phyloP scores from a whole-genome alignment of 1,284 basidiomycete species.

The Cryptococcus depauperatus region DNA sequence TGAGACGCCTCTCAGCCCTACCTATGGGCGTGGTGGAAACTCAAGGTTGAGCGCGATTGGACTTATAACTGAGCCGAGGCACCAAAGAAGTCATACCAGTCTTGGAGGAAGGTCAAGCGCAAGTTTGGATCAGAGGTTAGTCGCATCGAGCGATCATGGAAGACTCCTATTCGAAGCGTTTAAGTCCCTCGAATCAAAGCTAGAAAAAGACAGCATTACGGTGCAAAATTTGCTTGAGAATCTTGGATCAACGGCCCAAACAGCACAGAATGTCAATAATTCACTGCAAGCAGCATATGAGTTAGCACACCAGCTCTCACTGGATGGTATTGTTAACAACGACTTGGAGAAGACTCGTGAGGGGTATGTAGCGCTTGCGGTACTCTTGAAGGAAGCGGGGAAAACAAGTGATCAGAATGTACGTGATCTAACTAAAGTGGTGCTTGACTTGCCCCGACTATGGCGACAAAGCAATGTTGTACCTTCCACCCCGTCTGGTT shows the following conservation, averaged over 20 bases:
- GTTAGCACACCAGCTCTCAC: slow-evolving; percentile 18
- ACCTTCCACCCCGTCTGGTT: slow-evolving; percentile 3
- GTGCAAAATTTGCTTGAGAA: slow-evolving; percentile 23
- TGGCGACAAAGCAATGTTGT: slow-evolving; percentile 6
- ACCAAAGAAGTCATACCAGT: slow-evolving; percentile 23
- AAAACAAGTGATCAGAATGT: slow-evolving; percentile 33
- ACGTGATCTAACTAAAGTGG: slow-evolving; percentile 32
- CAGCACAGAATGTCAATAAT: slow-evolving; percentile 27
- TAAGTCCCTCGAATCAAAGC: slow-evolving; percentile 24
- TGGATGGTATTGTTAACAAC: slow-evolving; percentile 19
- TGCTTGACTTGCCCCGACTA: slow-evolving; percentile 30
- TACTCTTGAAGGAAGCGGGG: slow-evolving; percentile 28
- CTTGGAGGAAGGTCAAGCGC: slow-evolving; percentile 16
- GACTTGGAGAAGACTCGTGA: slow-evolving; percentile 16
- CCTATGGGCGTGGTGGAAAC: slow-evolving; percentile 7
- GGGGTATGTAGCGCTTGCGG: slow-evolving; percentile 19
- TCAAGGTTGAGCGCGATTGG: slow-evolving; percentile 13
- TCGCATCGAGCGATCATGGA: slow-evolving; percentile 31
- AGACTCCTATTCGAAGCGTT: slow-evolving; percentile 36
- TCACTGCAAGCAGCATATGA: slow-evolving; percentile 21
- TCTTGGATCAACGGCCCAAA: slow-evolving; percentile 20
- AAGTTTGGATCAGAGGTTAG: slow-evolving; percentile 1
- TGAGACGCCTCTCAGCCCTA: slow-evolving; percentile 14
- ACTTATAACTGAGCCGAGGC: slow-evolving; percentile 20
- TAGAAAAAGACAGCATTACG: slow-evolving; percentile 8